Conservation (phyloP, 2,329 filamentous ascomycete species). For the Thelonectria blattea region DNA sequence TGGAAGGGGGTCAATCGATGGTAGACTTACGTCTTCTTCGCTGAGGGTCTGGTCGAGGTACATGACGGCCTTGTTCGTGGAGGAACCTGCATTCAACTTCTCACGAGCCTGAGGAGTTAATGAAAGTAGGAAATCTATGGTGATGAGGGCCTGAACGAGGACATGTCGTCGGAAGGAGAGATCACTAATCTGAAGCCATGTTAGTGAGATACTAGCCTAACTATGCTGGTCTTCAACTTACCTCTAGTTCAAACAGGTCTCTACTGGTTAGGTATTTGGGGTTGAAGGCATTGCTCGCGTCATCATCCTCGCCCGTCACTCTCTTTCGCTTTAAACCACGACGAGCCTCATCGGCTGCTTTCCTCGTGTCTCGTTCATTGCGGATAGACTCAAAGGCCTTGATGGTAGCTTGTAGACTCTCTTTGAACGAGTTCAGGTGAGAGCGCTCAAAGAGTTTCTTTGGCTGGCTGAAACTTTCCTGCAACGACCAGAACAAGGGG, state of each 20-base stretch:
- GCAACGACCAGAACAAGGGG: constrained; percentile 91
- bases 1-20: neutral
- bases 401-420: constrained; percentile 72
- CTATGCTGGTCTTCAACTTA: constrained; percentile 43
- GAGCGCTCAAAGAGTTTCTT: constrained; percentile 76
- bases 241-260: constrained; percentile 94
- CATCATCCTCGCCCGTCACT: constrained; percentile 59
- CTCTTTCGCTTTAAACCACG: constrained; percentile 75
- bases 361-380: constrained; percentile 56
- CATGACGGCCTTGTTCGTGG: constrained; percentile 84
- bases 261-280: constrained; percentile 98
- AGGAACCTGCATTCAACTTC: constrained; percentile 70
- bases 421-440: constrained; percentile 82
- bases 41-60: constrained; percentile 74
- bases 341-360: constrained; percentile 66
- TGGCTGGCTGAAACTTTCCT: constrained; percentile 90
- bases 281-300: constrained; percentile 69
- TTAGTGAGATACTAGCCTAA: neutral
- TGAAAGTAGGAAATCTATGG: constrained; percentile 94
- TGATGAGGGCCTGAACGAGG: constrained; percentile 90
- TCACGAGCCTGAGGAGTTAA: constrained; percentile 82
- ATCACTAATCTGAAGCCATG: constrained; percentile 72
- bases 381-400: constrained; percentile 59
- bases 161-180: constrained; percentile 93
- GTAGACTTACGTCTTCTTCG: constrained; percentile 77